These are phyloP conservation scores for Rhodotorula sp. DNA, from an alignment of 1,284 basidiomycete species.

Conservation along the genomic window DNA sequence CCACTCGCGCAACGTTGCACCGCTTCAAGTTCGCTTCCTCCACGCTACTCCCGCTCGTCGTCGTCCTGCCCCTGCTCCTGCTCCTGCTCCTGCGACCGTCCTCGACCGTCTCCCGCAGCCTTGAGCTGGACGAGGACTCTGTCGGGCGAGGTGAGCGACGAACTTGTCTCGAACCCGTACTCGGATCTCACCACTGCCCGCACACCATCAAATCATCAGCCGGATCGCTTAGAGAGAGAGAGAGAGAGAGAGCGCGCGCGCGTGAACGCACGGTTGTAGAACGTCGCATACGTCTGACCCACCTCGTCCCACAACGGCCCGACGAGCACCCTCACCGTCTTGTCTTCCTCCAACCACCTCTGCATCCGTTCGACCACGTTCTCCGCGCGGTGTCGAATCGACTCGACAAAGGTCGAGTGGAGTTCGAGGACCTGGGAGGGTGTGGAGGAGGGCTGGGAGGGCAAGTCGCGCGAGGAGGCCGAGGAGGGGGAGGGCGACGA, in stretches of 20 bases:
- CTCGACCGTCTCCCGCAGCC: background rate
- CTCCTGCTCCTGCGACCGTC: background rate
- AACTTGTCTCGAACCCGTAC: conserved; percentile 52
- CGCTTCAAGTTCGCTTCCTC: too few species aligned
- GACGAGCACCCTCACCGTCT: conserved; percentile 71
- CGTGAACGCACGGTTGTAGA: conserved; percentile 56
- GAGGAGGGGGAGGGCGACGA: conserved; percentile 41
- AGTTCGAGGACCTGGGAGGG: conserved; percentile 46
- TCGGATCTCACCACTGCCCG: conserved; percentile 50
- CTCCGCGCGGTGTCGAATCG: conserved; percentile 20
- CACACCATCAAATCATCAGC: background rate
- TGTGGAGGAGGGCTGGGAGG: conserved; percentile 55
- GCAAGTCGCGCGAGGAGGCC: conserved; percentile 49
- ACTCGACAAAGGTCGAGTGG: conserved; percentile 31
- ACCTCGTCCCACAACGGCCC: conserved; percentile 70
- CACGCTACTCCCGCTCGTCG: too few species aligned
- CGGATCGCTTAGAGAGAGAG: background rate
- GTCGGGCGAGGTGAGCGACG: conserved; percentile 49
- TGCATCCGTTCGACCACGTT: conserved; percentile 44
- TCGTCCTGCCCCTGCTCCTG: too few species aligned
- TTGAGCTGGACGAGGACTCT: conserved; percentile 42
- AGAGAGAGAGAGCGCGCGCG: background rate
- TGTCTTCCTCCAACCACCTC: conserved; percentile 70
- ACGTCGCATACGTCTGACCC: conserved; percentile 67
- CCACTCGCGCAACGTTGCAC: too few species aligned